These are phyloP conservation scores for Chlorella ohadii DNA, from an alignment of 139 green algal genomes.

Conservation along the genomic window DNA sequence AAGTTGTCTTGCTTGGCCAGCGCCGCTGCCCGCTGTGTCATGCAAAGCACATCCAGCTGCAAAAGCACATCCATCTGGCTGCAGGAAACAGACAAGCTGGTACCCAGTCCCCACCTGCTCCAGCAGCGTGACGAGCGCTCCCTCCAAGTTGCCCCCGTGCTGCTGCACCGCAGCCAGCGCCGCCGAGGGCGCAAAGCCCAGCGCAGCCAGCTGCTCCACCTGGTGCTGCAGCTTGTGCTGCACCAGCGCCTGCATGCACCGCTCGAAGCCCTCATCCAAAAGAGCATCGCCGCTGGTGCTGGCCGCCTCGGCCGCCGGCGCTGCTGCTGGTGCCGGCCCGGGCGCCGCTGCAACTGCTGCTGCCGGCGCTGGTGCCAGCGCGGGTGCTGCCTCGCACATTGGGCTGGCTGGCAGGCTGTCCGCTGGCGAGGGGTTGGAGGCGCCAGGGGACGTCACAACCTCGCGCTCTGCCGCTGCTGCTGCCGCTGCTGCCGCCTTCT, in stretches of 20 bases:
- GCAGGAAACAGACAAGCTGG: too few relatives aligned
- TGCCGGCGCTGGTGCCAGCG: neutral
- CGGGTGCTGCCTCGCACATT: too few relatives aligned
- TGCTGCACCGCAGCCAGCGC: slow-evolving; percentile 58
- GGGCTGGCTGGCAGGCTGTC: slow-evolving; percentile 13
- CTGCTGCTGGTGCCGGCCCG: neutral
- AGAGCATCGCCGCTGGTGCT: neutral
- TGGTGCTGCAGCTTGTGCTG: slow-evolving; percentile 28
- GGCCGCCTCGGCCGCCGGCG: neutral
- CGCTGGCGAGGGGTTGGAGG: neutral
- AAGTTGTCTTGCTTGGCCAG: too few relatives aligned
- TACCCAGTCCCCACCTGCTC: slow-evolving; percentile 15
- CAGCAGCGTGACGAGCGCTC: slow-evolving; percentile 65
- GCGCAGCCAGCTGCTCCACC: slow-evolving; percentile 49
- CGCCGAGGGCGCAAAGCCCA: slow-evolving; percentile 65
- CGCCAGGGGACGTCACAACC: too few relatives aligned
- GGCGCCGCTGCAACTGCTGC: neutral
- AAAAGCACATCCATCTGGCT: too few relatives aligned
- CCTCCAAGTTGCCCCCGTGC: slow-evolving; percentile 65
- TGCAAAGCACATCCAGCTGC: too few relatives aligned
- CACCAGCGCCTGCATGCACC: slow-evolving; percentile 40
- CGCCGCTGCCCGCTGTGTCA: too few relatives aligned
- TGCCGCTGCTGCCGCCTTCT: slow-evolving; percentile 47
- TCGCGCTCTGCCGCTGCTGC: neutral
- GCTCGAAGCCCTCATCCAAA: slow-evolving; percentile 3